Base-by-base conservation (phyloP, 257 asterid species). In the Solanum virginianum region DNA sequence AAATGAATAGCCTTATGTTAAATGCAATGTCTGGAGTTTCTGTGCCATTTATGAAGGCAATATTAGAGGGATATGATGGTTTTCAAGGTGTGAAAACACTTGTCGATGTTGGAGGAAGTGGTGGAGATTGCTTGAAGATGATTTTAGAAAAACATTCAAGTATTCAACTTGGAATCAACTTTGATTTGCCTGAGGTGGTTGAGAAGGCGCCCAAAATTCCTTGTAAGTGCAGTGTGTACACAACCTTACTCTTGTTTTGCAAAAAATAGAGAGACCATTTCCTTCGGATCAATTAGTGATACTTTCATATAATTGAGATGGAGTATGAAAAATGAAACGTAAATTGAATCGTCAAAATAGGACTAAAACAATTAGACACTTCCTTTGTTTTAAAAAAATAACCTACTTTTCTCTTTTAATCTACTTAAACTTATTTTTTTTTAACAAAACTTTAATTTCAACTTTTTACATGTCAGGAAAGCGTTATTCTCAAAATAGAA, bases 1-100 rank as follows among this genome's bases (percentile, higher is more conserved):
- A 85, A 62, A 87, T 87, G 88, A 87, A 85, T 74, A 54, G 26
- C 22, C 82, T 85, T 57, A 87, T 87, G 90, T 84, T 71, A 84
- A 87, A 65, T 56, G 90, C 88, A 55, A 87, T 87, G 90, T 84
- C 90, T 51, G 88, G 88, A 1, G 90, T 85, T 29, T 82, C 86
- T 55, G 90, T 85, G 59, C 90, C 90, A 39, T 87, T 85, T 83
- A 87, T 87, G 85, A 87, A 56, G 57, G 82, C 86, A 22, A 59
- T 87, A 56, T 55, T 87, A 80, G 86, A 82, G 2, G 79, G 86
- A 71, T 87, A 87, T 84, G 55, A 82, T 82, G 90, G 90, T 9
- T 87, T 87, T 80, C 83, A 55, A 59, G 86, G 86, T 7, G 86
- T 87, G 6, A 82, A 29, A 66, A 83, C 84, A 55, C 55, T 87